These are phyloP conservation scores for Acorus gramineus DNA, from an alignment of 106 monocot species.

Conservation along the genomic window DNA sequence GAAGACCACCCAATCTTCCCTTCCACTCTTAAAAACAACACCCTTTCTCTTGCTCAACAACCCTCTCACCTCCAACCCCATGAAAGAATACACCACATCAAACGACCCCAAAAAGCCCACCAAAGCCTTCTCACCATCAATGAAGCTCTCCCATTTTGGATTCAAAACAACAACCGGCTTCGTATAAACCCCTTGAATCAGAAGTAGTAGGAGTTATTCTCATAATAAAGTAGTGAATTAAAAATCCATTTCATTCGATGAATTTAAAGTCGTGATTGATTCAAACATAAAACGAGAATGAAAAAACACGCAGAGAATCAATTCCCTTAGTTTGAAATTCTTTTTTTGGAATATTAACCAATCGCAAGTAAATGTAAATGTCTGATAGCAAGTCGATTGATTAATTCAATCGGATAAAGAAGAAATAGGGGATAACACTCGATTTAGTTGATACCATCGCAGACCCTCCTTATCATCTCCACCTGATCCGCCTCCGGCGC, in stretches of 20 bases:
- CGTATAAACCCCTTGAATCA: conserved; percentile 10
- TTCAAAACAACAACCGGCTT: conserved; percentile 83
- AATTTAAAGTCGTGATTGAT: no score
- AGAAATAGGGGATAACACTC: no score
- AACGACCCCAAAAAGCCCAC: conserved; percentile 57
- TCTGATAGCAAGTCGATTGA: no score
- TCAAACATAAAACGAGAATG: no score
- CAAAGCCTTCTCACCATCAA: conserved; percentile 51
- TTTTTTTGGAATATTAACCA: no score
- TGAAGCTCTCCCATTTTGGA: conserved; percentile 50
- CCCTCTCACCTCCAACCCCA: conserved; percentile 85
- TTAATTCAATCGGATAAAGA: no score
- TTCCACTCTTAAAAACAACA: conserved; percentile 55
- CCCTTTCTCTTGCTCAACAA: conserved; percentile 64
- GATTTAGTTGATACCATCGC: conserved; percentile 7
- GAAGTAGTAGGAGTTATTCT: no score
- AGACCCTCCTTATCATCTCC: conserved; percentile 34
- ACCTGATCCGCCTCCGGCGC: conserved; percentile 41
- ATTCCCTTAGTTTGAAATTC: no score
- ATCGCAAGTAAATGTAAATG: no score
- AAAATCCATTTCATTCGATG: no score
- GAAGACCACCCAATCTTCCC: conserved; percentile 59
- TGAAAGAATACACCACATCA: conserved; percentile 79
- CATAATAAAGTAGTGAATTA: no score
- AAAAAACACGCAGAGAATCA: no score